Base-by-base conservation (phyloP, 2,329 filamentous ascomycete species). In the Colletotrichum sp. region DNA sequence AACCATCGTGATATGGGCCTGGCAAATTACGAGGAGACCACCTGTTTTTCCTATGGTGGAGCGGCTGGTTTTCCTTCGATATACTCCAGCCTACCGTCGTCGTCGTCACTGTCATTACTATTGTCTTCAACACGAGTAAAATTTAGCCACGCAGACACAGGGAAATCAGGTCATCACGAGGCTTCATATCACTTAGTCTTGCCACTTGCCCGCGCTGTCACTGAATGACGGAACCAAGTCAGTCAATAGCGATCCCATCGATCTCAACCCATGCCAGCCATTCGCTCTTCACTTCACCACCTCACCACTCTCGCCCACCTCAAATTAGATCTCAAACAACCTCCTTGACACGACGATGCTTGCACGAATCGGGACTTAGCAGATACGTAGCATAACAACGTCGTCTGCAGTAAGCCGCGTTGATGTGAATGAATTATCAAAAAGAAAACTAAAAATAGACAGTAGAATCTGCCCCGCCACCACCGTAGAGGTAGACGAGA, bases 201-300 rank as follows among this genome's bases (percentile, higher is more conserved):
- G 6, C 43, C 43, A 10, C n/a, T 48, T 48, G 38, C 38, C 18
- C 18, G 38, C 16, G n/a, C 43, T 8, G n/a, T 21, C n/a, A 0
- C 0, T 21, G 43, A 21, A 48, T 21, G 9, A n/a, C 18, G 0
- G n/a, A 48, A 13, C 43, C n/a, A 48, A 48, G 6, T 0, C 43
- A 4, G 43, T 48, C 43, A 10, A 8, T 24, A 8, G n/a, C 43
- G n/a, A 8, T 24, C 43, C 43, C n/a, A 13, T 21, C n/a, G 6
- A 52, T 52, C n/a, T 13, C 43, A 48, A 13, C 43, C n/a, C 43
- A 52, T 4, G n/a, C 43, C n/a, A 52, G 43, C 43, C 3, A 52
- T 52, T 52, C n/a, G n/a, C 43, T 21, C 38, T 38, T 38, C 8
- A 43, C 10, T 24, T 52, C 43, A 13, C 38, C 9, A 43, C 43